Evolutionary conservation across 2,329 filamentous ascomycete genomes (phyloP).

Genomic region (Penicillium hesseltinei): DNA sequence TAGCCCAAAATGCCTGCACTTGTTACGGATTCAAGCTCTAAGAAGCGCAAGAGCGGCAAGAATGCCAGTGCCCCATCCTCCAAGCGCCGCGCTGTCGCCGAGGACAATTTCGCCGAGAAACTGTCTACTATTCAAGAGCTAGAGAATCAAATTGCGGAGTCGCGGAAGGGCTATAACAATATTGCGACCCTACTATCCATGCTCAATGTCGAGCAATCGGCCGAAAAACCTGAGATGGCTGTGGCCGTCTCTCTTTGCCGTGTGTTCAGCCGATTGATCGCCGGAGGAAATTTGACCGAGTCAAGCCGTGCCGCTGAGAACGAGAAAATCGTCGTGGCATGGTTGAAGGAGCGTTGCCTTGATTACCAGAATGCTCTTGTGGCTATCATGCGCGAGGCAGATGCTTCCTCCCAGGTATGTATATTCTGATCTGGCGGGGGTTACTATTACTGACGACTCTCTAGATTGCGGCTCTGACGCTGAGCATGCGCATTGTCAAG

Average conservation of each 20-base stretch:
- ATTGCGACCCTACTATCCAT: conserved; percentile 70
- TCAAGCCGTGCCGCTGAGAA: conserved; percentile 67
- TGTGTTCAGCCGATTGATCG: conserved; percentile 78
- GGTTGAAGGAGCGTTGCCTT: conserved; percentile 72
- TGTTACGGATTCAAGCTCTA: conserved; percentile 30
- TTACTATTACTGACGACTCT: conserved; percentile 13
- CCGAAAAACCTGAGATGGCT: conserved; percentile 59
- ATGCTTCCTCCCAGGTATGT: conserved; percentile 54
- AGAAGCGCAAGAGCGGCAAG: conserved; percentile 43
- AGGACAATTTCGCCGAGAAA: conserved; percentile 51
- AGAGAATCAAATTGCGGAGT: conserved; percentile 79
- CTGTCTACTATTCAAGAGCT: conserved; percentile 69
- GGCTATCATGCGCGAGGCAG: conserved; percentile 58
- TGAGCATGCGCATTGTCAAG: conserved; percentile 82
- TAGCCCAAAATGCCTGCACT: conserved; percentile 30
- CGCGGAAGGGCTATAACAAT: conserved; percentile 88
- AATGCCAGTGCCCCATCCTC: conserved; percentile 39
- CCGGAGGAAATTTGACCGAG: conserved; percentile 67
- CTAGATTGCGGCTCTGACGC: conserved; percentile 67
- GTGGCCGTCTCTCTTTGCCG: conserved; percentile 80
- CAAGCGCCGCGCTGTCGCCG: conserved; percentile 47
- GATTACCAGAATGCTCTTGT: conserved; percentile 68
- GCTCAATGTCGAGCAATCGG: conserved; percentile 51
- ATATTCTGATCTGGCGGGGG: not conserved
- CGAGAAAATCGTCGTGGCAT: conserved; percentile 70